Percentiles rank a stretch among this genome's conserved stretches.
phyloP scores from a whole-genome alignment of 2,329 filamentous ascomycete species.

The Fusarium luffae region DNA sequence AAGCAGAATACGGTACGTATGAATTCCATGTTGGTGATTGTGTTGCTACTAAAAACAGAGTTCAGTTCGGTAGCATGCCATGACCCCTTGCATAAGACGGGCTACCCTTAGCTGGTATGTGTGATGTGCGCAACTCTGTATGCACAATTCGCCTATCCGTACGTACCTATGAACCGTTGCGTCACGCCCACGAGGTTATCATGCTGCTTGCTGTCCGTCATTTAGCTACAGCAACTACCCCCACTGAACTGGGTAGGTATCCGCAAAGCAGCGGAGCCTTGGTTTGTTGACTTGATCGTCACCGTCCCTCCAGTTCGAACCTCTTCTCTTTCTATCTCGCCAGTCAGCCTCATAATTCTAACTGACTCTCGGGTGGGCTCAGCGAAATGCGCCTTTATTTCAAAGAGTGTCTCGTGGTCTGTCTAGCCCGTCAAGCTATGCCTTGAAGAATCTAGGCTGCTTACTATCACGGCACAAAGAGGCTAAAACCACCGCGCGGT shows the following conservation, averaged over 20 bases:
- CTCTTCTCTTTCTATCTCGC: slow-evolving; percentile 13
- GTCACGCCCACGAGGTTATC: slow-evolving; percentile 29
- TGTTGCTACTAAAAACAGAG: slow-evolving; percentile 17
- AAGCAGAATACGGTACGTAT: neutral
- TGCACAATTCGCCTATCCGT: slow-evolving; percentile 3
- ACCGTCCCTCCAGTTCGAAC: slow-evolving; percentile 18
- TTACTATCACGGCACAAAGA: slow-evolving; percentile 24
- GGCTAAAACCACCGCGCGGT: slow-evolving; percentile 28
- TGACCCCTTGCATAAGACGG: slow-evolving; percentile 33
- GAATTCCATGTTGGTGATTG: slow-evolving; percentile 6
- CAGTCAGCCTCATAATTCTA: slow-evolving; percentile 28
- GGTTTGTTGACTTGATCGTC: slow-evolving; percentile 13
- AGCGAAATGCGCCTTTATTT: slow-evolving; percentile 36
- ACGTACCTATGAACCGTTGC: slow-evolving; percentile 20
- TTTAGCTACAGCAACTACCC: slow-evolving; percentile 17
- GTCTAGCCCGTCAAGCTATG: slow-evolving; percentile 24
- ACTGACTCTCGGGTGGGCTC: slow-evolving; percentile 12
- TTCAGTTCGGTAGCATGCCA: slow-evolving; percentile 18
- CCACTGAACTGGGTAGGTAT: slow-evolving; percentile 11
- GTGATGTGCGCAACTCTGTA: slow-evolving; percentile 5
- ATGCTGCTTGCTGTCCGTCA: slow-evolving; percentile 23
- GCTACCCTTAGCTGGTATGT: slow-evolving; percentile 31
- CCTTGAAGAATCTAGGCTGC: slow-evolving; percentile 30
- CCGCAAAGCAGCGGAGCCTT: slow-evolving; percentile 5
- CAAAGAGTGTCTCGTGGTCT: slow-evolving; percentile 41